A percentile compares a stretch with the other conserved stretches of the same genome.
phyloP scores from a whole-genome alignment of 306 rosid genomes.

The Pyrus pyrifolia region DNA sequence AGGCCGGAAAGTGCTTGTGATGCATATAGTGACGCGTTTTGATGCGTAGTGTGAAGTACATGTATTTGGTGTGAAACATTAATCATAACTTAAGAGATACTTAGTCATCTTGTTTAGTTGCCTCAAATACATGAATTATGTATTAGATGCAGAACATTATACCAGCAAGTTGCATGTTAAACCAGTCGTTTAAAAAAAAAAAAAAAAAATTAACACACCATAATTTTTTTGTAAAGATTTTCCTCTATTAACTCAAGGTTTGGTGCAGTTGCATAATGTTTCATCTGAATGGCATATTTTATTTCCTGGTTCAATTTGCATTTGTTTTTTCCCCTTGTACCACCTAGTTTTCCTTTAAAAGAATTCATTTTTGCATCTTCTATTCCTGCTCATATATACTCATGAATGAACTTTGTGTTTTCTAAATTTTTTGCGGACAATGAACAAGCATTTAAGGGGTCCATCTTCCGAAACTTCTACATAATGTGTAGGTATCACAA shows the following conservation, averaged over 20 bases:
- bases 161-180: not conserved
- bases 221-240: not conserved
- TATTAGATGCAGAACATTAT: not conserved
- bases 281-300: not conserved
- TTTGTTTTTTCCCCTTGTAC: not conserved
- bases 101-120: not conserved
- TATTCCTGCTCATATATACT: not conserved
- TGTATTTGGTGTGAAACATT: conserved; percentile 1
- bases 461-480: conserved; percentile 7
- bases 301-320: not conserved
- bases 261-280: not conserved
- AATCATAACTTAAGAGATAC: not conserved
- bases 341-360: no score
- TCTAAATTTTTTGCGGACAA: not conserved
- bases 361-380: not conserved
- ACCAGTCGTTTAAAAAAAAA: not conserved
- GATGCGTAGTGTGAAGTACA: not conserved
- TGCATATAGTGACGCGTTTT: not conserved
- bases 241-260: not conserved
- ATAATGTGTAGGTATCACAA: conserved; percentile 66
- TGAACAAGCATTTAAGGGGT: conserved; percentile 4
- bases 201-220: not conserved
- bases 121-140: not conserved
- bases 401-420: not conserved
- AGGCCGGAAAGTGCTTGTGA: conserved; percentile 4